phyloP scores from a whole-genome alignment of 2,329 filamentous ascomycete species.

The Fusarium sp. region DNA sequence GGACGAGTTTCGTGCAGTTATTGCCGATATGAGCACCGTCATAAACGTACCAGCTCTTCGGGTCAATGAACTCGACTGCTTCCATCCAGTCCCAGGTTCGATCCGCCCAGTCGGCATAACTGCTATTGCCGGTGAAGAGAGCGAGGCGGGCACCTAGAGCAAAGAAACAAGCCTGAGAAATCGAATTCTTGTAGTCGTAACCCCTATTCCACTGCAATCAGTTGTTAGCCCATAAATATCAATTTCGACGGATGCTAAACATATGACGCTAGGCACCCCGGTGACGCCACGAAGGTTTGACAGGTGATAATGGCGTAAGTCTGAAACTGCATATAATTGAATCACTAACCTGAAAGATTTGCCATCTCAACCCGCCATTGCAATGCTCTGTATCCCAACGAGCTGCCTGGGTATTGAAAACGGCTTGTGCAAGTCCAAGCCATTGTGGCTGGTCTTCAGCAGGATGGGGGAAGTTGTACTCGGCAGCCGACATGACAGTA shows the following conservation, averaged over 20 bases:
- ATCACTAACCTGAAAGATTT: conserved; percentile 70
- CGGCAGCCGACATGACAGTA: conserved; percentile 74
- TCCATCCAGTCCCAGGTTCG: conserved; percentile 76
- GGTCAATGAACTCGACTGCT: conserved; percentile 65
- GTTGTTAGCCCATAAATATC: conserved; percentile 7
- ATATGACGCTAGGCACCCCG: not conserved
- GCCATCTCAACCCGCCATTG: conserved; percentile 82
- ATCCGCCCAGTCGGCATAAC: conserved; percentile 81
- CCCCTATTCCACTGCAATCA: conserved; percentile 72
- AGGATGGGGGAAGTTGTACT: conserved; percentile 73
- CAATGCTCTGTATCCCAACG: conserved; percentile 78
- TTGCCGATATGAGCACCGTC: conserved; percentile 67
- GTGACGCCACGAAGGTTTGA: not conserved
- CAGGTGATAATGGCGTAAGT: not conserved
- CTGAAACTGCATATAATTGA: not conserved
- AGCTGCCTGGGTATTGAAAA: conserved; percentile 80
- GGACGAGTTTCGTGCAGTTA: conserved; percentile 67
- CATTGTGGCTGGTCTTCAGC: conserved; percentile 66
- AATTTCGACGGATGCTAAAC: not conserved
- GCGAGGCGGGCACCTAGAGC: conserved; percentile 74
- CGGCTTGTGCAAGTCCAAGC: conserved; percentile 78
- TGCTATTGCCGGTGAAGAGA: conserved; percentile 78
- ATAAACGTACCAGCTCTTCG: conserved; percentile 65
- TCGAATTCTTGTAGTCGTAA: conserved; percentile 79
- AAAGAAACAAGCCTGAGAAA: conserved; percentile 71